These are phyloP conservation scores for Ogataea saltuana DNA, from an alignment of 805 yeast species.

Conservation along the genomic window DNA sequence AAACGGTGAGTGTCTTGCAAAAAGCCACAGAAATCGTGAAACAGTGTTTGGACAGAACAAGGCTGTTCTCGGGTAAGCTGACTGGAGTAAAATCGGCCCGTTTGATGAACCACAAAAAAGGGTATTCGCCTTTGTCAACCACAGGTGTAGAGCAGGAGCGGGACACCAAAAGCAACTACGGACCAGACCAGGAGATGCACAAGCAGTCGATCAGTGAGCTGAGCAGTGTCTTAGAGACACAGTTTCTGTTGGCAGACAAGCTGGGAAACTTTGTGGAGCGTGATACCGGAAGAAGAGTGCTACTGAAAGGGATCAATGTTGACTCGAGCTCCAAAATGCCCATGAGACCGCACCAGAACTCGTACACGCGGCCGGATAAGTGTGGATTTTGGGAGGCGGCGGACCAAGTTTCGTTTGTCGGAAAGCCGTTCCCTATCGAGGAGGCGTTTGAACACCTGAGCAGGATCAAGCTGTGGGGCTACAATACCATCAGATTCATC, in stretches of 20 bases:
- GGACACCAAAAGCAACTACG: background rate
- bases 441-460: constrained; percentile 70
- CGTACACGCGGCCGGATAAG: constrained; percentile 39
- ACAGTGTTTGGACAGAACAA: background rate
- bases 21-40: too few relatives aligned
- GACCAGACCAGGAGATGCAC: constrained; percentile 11
- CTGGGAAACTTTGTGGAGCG: constrained; percentile 59
- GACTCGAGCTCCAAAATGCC: constrained; percentile 80
- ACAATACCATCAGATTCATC: constrained; percentile 72
- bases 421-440: constrained; percentile 74
- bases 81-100: background rate
- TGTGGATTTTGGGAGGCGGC: constrained; percentile 63
- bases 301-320: constrained; percentile 76
- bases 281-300: constrained; percentile 55
- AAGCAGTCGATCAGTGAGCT: constrained; percentile 18
- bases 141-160: constrained; percentile 4
- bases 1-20: too few relatives aligned
- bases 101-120: constrained; percentile 18
- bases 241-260: constrained; percentile 36
- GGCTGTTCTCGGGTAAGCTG: background rate
- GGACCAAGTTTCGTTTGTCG: constrained; percentile 76
- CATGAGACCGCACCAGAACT: constrained; percentile 47
- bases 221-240: constrained; percentile 24
- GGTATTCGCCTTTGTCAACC: constrained; percentile 18
- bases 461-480: constrained; percentile 79